Base-by-base conservation (phyloP, 1,284 basidiomycete genomes). In the Naganishia sp. region DNA sequence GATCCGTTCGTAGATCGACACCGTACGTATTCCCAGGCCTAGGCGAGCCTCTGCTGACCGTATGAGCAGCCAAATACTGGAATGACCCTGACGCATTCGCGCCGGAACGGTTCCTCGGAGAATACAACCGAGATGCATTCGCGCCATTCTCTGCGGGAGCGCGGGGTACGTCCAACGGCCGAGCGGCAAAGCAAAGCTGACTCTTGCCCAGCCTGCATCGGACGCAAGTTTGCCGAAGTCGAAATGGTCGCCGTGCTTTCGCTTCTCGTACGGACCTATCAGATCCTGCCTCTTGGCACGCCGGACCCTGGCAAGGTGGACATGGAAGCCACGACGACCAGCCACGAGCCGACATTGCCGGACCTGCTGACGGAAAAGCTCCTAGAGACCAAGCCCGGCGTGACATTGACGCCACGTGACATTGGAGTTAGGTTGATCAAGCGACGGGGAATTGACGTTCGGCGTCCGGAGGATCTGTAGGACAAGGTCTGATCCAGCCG, bases 91-190 rank as follows among this genome's bases (percentile, higher is more conserved):
- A 60, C 21, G 45, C 54, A 21, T 68, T 68, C 60, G 43, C 48
- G 13, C 68, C 68, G 3, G 64, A 68, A 43, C 64, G 68, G 15
- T 68, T 68, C 64, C 28, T 68, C 10, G 49, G 49, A 31, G 68
- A 68, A 15, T 68, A 68, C 54, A 55, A 68, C 49, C 54, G 55
- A 46, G 68, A 68, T 28, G 68, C 68, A 6, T 68, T 68, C 50
- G 55, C 65, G 33, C 68, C 68, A 3, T 68, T 68, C 31, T 66
- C 64, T 10, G 64, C 64, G 18, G 68, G 68, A 4, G 68, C 68
- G 6, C 50, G 68, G 44, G 67, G 67, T 64, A 50, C 15, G 66
- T 67, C 28, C 13, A 15, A 2, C n/a, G 9, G 23, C 13, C 48
- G 21, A 13, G 11, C 5, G 31, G 5, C 48, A 10, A 15, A 55